Evolutionary conservation across 2,329 filamentous ascomycete genomes (phyloP), one percentile per base, ranked within the genome.

Genomic region (Aspergillus intermedius): DNA sequence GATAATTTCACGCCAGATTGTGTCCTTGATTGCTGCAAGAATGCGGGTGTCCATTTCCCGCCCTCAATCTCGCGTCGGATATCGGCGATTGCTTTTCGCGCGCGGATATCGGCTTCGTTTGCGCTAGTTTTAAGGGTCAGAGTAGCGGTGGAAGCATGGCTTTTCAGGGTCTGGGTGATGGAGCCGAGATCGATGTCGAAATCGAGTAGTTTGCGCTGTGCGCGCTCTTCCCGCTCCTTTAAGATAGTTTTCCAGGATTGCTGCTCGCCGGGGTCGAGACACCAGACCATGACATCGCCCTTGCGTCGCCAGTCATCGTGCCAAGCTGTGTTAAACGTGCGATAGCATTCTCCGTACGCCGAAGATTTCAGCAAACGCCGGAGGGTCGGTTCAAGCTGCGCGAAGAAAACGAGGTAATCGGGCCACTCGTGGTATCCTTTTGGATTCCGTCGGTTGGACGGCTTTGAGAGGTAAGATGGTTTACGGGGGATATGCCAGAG

Each of bases 251-350:
- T 61, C 68, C 68, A 71, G 21, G 57, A 52, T 28, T 60, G 57
- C 50, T 72, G 69, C 41, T 68, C 62, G 4, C 48, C 45, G 0
- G 62, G 51, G 39, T 73, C 69, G 2, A 74, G 60, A 48, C 75
- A 81, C 79, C 79, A 84, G 22, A 83, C 79, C 17, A 84, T 63
- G 28, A 85, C 75, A 65, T 84, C 81, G n/a, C 82, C 82, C 19
- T 67, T 67, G 46, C 82, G 72, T 48, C 82, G 74, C 71, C 68
- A 72, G 63, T 85, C 82, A 56, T 84, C 82, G 61, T 84, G 81
- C 68, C 76, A 82, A 50, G 78, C 77, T 28, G 76, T 78, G 58
- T 84, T 85, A 63, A 77, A 82, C 4, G 77, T 76, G 44, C 80
- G 72, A 73, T 74, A 79, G 58, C 80, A 83, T 65, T 82, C 77